phyloP scores from a whole-genome alignment of 805 yeast species.

The Lachancea waltii region DNA sequence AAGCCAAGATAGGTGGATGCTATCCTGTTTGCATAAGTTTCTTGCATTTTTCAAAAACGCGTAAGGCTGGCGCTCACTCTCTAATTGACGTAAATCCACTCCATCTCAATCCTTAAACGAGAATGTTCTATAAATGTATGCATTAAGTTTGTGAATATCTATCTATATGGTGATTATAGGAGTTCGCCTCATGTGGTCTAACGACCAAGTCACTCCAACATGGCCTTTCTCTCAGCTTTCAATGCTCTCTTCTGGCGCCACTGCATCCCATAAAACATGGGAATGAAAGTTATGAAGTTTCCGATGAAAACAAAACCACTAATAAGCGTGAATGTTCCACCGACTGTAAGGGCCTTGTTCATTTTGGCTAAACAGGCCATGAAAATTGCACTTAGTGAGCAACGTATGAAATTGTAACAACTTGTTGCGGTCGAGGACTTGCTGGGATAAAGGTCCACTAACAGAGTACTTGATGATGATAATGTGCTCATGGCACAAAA shows the following conservation, averaged over 20 bases:
- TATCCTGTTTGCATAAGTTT: no score
- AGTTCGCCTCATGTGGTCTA: not conserved
- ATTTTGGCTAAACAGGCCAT: conserved; percentile 61
- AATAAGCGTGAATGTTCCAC: conserved; percentile 70
- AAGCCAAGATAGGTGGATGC: not conserved
- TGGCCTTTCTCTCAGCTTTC: conserved; percentile 17
- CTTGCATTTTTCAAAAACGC: no score
- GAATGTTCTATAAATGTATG: not conserved
- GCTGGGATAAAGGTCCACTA: conserved; percentile 68
- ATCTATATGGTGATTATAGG: not conserved
- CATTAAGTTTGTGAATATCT: not conserved
- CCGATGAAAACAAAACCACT: conserved; percentile 41
- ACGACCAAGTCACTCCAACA: not conserved
- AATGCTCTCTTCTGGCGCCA: conserved; percentile 29
- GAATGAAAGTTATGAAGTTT: conserved; percentile 28
- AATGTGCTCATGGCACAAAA: conserved; percentile 50
- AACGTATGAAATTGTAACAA: conserved; percentile 62
- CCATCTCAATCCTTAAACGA: no score
- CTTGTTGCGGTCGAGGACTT: conserved; percentile 70
- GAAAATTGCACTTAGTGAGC: conserved; percentile 61
- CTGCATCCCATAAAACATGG: conserved; percentile 34
- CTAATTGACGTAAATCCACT: no score
- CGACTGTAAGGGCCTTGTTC: conserved; percentile 51
- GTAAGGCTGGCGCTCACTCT: no score
- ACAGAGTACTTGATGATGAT: conserved; percentile 52